Base-by-base conservation (phyloP, 1,284 basidiomycete species). In the Veloporphyrellus conicus region DNA sequence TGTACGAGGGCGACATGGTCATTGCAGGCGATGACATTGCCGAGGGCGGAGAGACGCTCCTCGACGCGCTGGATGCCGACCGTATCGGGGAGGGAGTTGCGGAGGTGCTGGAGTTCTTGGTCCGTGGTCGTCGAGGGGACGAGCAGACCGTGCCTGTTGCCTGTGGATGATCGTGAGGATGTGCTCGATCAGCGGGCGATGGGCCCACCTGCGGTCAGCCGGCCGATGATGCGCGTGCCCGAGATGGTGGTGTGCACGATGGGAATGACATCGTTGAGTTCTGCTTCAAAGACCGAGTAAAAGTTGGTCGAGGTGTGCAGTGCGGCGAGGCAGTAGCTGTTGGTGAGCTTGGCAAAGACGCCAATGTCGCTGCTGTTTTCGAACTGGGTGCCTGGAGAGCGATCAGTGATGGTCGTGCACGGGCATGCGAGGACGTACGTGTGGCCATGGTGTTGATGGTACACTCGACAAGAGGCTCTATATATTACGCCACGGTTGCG, bases 11-110 rank as follows among this genome's bases (percentile, higher is more conserved):
- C 93, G 55, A 97, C 93, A 63, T 96, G 90, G 75, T 98, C 95
- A 69, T 99, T 99, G 72, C 92, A 96, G 15, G 93, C 93, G 68
- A 99, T 95, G 50, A 99, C 96, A 66, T 99, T 99, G 16, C 95
- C 95, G 22, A 99, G 81, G 0, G 96, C 96, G 15, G 90, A 93
- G 52, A 99, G 76, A 38, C 95, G 84, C 74, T 99, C 95, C 68
- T 99, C 96, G 36, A 99, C 87, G 19, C 96, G 82, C 69, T 99
- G 96, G 62, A 99, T 89, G 19, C 88, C 87, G 52, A 99, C 87
- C 11, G 80, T 61, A 53, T 97, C 93, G 1, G 96, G 96, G 20
- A 99, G 78, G n/a, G 93, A 84, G 68, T 99, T 99, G 43, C 95
- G 84, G 49, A 99, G 78, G 68, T 99, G 95, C 69, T 99, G 95